Base-by-base conservation (phyloP, 345 rosid genomes). In the Citrus australasica region DNA sequence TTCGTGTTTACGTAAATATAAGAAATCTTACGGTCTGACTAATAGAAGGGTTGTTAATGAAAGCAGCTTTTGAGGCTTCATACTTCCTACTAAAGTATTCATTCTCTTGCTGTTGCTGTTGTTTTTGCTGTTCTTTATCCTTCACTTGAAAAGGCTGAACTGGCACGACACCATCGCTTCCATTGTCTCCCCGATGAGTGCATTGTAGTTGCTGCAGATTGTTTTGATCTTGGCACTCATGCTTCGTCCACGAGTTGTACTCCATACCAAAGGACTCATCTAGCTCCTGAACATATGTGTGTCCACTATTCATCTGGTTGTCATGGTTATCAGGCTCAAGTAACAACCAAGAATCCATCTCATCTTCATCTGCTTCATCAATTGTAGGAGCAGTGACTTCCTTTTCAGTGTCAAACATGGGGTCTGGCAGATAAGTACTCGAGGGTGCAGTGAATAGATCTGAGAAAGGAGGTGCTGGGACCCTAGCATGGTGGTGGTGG, bases 321-420 rank as follows among this genome's bases (percentile, higher is more conserved):
- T 71, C 35, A 55, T 4, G 19, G 69, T 75, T 22, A 37, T 74
- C 91, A 6, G 89, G 90, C 84, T 90, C 90, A 68, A 83, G 81
- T 70, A 92, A 63, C 67, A 94, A 55, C 97, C 98, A 93, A 0
- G 93, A 90, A 63, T 92, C 98, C 3, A 95, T 93, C 70, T 94
- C 97, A 2, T 85, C 84, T 56, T 90, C 92, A 9, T 90, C 91
- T 10, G 7, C 25, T n/a, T 56, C 53, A 4, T 17, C 37, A 27
- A 35, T 40, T 66, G 56, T 60, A 42, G 24, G 13, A 76, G 42
- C 33, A 76, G 67, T 24, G 71, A 67, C 9, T 30, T 88, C 91
- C 51, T 88, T 88, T 2, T 71, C 82, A 33, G 83, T 87, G 9
- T 82, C 86, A 25, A 82, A 77, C 14, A 76, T 80, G 42, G 67